Base-by-base conservation (phyloP, 306 rosid genomes). In the Quercus dentata region DNA sequence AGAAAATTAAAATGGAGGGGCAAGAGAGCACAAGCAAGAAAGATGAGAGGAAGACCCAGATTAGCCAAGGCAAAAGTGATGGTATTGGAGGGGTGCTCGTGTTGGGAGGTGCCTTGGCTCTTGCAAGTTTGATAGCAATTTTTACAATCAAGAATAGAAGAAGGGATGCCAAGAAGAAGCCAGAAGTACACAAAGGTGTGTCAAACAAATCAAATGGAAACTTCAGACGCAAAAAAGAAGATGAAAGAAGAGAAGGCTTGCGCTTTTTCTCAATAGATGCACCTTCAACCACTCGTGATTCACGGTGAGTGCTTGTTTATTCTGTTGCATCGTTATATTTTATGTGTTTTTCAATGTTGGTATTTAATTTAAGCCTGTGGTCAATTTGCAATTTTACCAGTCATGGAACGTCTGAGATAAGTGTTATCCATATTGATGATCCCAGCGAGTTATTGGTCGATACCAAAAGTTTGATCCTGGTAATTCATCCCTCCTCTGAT, bases 91-190 rank as follows among this genome's bases (percentile, higher is more conserved):
- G 87, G 38, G 71, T 88, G 38, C 31, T 88, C 8, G 74, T 86
- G 62, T 76, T 84, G 6, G 92, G 91, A 69, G 91, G 91, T 41
- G 88, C 79, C 58, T 6, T 87, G 71, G 89, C 81, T 19, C 62
- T 76, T 1, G 81, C 74, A 0, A 80, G 86, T 81, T 31, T 85
- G 17, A 52, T 81, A 11, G 87, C 83, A 7, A 38, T 75, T 74
- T 81, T 81, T 54, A 35, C 74, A 3, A 28, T 46, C 79, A 83
- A 69, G 33, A 79, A 57, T 1, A 80, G 75, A 61, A 55, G 65
- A 57, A 56, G 19, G 55, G n/a, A 5, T 15, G 62, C 2, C 44
- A 49, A 11, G 33, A 49, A 65, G 38, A 15, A 14, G 12, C 70
- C 82, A 0, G 58, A 25, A 5, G 20, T 12, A 15, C 65, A 19